These are phyloP conservation scores for Clohesyomyces aquaticus DNA, from an alignment of 495 filamentous ascomycete species.

Conservation along the genomic window DNA sequence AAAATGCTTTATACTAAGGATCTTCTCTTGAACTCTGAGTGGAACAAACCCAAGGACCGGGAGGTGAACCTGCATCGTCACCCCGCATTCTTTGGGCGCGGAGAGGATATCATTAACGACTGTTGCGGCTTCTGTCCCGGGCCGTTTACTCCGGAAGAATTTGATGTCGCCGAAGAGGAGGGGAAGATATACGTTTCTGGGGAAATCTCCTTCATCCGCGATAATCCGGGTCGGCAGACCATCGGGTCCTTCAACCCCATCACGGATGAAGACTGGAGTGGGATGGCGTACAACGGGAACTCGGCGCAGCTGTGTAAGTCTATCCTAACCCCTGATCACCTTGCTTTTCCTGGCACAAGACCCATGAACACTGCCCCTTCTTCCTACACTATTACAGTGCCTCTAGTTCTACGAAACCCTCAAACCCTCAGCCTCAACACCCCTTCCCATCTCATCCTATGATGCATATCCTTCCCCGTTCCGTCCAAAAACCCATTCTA, in stretches of 20 bases:
- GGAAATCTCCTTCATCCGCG: conserved; percentile 68
- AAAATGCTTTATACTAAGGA: conserved; percentile 79
- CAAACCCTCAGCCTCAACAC: too few species aligned
- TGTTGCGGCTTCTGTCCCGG: conserved; percentile 78
- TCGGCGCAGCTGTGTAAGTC: conserved; percentile 71
- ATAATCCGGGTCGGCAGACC: conserved; percentile 78
- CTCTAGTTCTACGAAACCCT: too few species aligned
- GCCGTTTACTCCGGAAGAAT: conserved; percentile 69
- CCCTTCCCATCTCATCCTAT: too few species aligned
- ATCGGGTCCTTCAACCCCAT: conserved; percentile 76
- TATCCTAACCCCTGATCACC: too few species aligned
- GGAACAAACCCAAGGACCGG: conserved; percentile 74
- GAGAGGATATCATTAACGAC: conserved; percentile 70
- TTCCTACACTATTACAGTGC: too few species aligned
- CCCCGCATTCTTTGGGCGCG: conserved; percentile 71
- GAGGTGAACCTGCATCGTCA: conserved; percentile 77
- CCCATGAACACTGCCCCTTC: too few species aligned
- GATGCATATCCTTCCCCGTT: too few species aligned
- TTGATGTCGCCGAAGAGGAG: conserved; percentile 69
- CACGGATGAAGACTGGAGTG: conserved; percentile 79
- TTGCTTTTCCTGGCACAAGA: too few species aligned
- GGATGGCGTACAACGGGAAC: conserved; percentile 73
- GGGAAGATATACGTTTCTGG: conserved; percentile 73
- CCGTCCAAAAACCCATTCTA: too few species aligned
- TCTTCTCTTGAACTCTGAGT: conserved; percentile 81